phyloP scores from a whole-genome alignment of 805 yeast species.

The Komagataella mondaviorum region DNA sequence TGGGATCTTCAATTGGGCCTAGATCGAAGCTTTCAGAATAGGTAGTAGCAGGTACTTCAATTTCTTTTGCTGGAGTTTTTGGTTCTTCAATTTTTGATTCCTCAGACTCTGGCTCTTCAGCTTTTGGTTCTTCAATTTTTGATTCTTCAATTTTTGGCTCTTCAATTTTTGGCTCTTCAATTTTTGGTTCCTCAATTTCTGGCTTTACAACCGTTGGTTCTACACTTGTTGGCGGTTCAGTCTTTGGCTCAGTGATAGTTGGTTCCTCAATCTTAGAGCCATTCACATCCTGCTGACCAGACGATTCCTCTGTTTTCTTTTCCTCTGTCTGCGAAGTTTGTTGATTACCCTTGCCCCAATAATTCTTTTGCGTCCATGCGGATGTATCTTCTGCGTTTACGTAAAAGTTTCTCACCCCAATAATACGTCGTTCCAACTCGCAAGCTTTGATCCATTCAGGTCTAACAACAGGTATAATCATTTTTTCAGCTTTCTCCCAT shows the following conservation, averaged over 20 bases:
- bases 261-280: background rate
- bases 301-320: background rate
- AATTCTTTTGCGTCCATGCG: conserved; percentile 30
- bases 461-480: conserved; percentile 84
- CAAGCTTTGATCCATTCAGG: conserved; percentile 98
- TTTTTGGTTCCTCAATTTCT: conserved; percentile 4
- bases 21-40: background rate
- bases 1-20: conserved; percentile 1
- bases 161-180: conserved; percentile 4
- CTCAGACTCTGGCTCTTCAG: background rate
- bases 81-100: background rate
- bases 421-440: conserved; percentile 75
- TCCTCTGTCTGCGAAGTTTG: background rate
- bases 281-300: background rate
- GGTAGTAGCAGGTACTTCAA: no score
- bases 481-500: conserved; percentile 65
- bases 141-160: conserved; percentile 4
- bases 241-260: conserved; percentile 2
- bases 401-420: conserved; percentile 84
- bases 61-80: background rate
- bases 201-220: conserved; percentile 3
- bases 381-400: conserved; percentile 36
- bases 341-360: conserved; percentile 12
- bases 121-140: background rate
- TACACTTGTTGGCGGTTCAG: conserved; percentile 2